phyloP scores from a whole-genome alignment of 257 asterid genomes.

The Jasminum sambac region DNA sequence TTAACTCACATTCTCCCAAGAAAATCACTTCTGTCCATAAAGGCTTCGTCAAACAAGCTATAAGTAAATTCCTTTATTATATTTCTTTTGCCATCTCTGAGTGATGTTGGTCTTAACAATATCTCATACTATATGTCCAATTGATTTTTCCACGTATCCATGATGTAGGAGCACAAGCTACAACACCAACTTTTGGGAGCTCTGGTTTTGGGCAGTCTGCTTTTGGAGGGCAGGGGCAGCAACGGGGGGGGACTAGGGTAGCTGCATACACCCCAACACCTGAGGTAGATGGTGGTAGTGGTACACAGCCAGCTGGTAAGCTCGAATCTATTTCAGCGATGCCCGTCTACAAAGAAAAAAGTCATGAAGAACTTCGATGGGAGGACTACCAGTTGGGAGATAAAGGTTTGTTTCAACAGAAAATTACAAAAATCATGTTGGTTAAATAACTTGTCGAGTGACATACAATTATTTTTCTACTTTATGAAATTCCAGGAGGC shows the following conservation, averaged over 20 bases:
- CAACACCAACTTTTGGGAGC: constrained; percentile 65
- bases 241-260: constrained; percentile 45
- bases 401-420: constrained; percentile 32
- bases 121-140: constrained; percentile 12
- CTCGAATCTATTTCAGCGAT: constrained; percentile 53
- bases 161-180: constrained; percentile 68
- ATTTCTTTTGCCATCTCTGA: neutral
- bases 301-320: constrained; percentile 43
- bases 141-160: constrained; percentile 23
- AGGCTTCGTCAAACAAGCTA: no score
- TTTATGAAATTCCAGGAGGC: constrained; percentile 38
- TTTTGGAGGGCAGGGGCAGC: constrained; percentile 76
- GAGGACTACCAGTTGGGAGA: constrained; percentile 57
- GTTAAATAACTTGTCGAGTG: neutral
- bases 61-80: neutral
- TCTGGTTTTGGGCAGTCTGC: constrained; percentile 68
- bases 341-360: constrained; percentile 47
- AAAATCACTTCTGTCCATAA: constrained; percentile 8
- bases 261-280: constrained; percentile 45
- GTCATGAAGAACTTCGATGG: constrained; percentile 58
- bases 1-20: neutral
- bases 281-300: constrained; percentile 34
- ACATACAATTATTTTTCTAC: neutral
- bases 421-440: neutral
- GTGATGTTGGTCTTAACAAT: neutral